Evolutionary conservation across 73 alveolate species (phyloP), one percentile per base, ranked within the genome.

Genomic region (Tetrahymena malaccensis): DNA sequence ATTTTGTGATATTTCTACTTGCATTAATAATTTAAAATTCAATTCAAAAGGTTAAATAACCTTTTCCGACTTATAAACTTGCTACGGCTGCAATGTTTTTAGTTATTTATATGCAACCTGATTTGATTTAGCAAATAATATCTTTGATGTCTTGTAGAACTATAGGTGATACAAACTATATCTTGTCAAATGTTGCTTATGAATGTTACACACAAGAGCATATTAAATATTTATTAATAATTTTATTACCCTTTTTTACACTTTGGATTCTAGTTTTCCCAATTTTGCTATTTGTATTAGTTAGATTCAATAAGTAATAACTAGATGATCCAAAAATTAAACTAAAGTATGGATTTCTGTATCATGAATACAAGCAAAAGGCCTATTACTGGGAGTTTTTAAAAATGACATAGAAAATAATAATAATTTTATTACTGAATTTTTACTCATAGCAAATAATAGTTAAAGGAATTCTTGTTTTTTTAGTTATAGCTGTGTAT

Each of bases 361-460:
- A 95, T 50, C 25, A 35, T 17, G 97, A 93, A 35, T 95, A 93
- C 58, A 95, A 93, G 55, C 8, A 85, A 22, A 94, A 95, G 34
- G 83, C 43, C 1, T 95, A 17, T 34, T 95, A 95, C 43, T 95
- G 97, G 96, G 97, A 95, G 34, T 35, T 95, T 93, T 21, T 93
- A 10, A 95, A 43, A 22, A 35, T 95, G 94, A 40, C 25, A 37
- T n/a, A 96, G 56, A 95, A 95, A 56, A n/a, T 95, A 31, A 19
- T 43, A 3, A 95, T 95, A 22, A 93, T 55, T 10, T 31, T 58
- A 58, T 22, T 58, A 21, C 12, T 58, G n/a, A 58, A 58, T 15
- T 58, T 58, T 31, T 58, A 58, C 22, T 58, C 85, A 9, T 58
- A 58, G 12, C 38, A 8, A n/a, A 58, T 58, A 3, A 58, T 17